phyloP scores from a whole-genome alignment of 2,329 filamentous ascomycete species.

The Aspergillus bombycis region DNA sequence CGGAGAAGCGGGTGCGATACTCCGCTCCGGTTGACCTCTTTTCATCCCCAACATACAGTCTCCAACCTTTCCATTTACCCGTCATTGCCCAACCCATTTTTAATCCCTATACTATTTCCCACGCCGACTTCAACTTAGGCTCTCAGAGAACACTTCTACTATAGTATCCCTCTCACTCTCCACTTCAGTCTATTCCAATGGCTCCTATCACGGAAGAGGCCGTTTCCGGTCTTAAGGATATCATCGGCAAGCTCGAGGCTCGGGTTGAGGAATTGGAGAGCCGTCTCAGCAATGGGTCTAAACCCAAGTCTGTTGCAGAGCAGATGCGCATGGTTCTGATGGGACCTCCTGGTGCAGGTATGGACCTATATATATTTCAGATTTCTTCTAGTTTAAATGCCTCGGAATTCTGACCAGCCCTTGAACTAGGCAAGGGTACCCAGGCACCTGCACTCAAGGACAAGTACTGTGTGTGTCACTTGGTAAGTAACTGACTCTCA shows the following conservation, averaged over 20 bases:
- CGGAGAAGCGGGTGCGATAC: slow-evolving; percentile 30
- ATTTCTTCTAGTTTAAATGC: background rate
- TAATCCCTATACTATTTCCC: slow-evolving; percentile 20
- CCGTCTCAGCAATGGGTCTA: slow-evolving; percentile 60
- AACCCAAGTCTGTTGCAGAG: slow-evolving; percentile 56
- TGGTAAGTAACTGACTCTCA: slow-evolving; percentile 63
- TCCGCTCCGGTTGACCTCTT: slow-evolving; percentile 26
- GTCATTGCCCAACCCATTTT: slow-evolving; percentile 25
- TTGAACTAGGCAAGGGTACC: slow-evolving; percentile 84
- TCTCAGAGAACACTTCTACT: slow-evolving; percentile 20
- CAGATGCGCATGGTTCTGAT: slow-evolving; percentile 96
- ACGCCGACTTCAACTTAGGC: slow-evolving; percentile 17
- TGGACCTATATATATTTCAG: slow-evolving; percentile 5
- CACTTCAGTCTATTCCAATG: slow-evolving; percentile 61
- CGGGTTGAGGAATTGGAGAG: slow-evolving; percentile 84
- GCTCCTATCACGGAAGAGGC: slow-evolving; percentile 80
- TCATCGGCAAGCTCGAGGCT: slow-evolving; percentile 80
- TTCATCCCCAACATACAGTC: slow-evolving; percentile 25
- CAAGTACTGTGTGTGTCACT: slow-evolving; percentile 93
- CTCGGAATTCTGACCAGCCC: slow-evolving; percentile 24
- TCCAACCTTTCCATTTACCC: slow-evolving; percentile 33
- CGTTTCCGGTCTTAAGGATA: slow-evolving; percentile 80
- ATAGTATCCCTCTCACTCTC: slow-evolving; percentile 29
- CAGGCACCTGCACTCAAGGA: slow-evolving; percentile 98
- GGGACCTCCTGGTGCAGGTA: slow-evolving; percentile 95